Evolutionary conservation across 305 asterid genomes (phyloP), one percentile per base, ranked within the genome.

Genomic region (Fraxinus sp.): DNA sequence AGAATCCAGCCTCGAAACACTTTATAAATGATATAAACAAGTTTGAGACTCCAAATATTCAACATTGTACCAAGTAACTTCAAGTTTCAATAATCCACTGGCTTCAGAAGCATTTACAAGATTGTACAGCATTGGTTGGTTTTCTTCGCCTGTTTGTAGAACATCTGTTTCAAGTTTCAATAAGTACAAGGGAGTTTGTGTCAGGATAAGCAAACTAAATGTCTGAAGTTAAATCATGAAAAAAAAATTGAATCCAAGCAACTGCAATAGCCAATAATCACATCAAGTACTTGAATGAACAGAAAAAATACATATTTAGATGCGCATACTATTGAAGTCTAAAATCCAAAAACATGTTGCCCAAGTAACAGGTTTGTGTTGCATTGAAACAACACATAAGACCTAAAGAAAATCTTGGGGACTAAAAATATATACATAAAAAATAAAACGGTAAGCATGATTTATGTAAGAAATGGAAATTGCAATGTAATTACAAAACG

Each of bases 141-240:
- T 88, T 92, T 95, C 97, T 95, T 95, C n/a, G 98, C 99, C 87
- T 93, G 98, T 92, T 95, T 95, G 97, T 95, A 95, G 74, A 95
- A 95, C 98, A 93, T 93, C 99, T 96, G 98, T 87, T 83, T 20
- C 86, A 81, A 80, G 73, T 66, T 66, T 66, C 18, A 66, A 10
- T 11, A 24, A 3, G 33, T 33, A 24, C 36, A 10, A 66, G 73
- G 35, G 73, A 66, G 73, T 66, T 26, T 7, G 20, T 24, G 20
- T 70, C 37, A 70, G 39, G 22, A 70, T 13, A 28, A 30, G 75
- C 8, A 70, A 28, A 22, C 35, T 64, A 22, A 26, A 66, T 3
- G 36, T 9, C 8, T 3, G 0, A 66, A 4, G 14, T 10, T 8
- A 64, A 22, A 26, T 10, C 13, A 30, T 66, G 73, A 32, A 8